A percentile compares a stretch with the other conserved stretches of the same genome.
Evolutionary conservation across 2,329 filamentous ascomycete species (phyloP).

Genomic region (Aurifilum marmelostoma): DNA sequence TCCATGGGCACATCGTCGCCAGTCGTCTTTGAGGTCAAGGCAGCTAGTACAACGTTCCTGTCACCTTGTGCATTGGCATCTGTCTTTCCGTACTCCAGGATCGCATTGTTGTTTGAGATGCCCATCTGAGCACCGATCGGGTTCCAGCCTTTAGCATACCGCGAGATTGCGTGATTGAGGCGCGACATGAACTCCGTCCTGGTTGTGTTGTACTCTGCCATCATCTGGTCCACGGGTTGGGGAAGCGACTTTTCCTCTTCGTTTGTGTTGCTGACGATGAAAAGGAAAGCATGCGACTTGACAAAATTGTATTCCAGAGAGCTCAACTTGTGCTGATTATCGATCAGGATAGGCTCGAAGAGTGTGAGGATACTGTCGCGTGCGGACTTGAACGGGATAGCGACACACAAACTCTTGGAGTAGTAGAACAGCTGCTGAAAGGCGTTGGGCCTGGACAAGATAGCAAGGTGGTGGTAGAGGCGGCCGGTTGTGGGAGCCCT

Average conservation of each 20-base stretch:
- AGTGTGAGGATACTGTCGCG: constrained; percentile 48
- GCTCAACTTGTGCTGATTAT: constrained; percentile 36
- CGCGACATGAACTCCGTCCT: constrained; percentile 51
- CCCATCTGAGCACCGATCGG: constrained; percentile 59
- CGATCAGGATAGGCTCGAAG: constrained; percentile 58
- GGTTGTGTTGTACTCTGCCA: constrained; percentile 8
- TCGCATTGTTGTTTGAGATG: constrained; percentile 58
- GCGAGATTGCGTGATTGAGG: constrained; percentile 61
- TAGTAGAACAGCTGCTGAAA: constrained; percentile 76
- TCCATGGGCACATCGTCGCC: constrained; percentile 18
- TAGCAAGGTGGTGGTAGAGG: constrained; percentile 87
- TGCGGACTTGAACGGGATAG: constrained; percentile 68
- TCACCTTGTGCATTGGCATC: constrained; percentile 20
- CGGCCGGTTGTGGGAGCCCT: constrained; percentile 74
- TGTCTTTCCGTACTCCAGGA: constrained; percentile 55
- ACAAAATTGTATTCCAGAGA: constrained; percentile 64
- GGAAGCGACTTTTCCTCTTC: constrained; percentile 20
- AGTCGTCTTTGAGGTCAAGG: constrained; percentile 33
- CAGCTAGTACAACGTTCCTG: constrained; percentile 49
- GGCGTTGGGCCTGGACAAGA: constrained; percentile 70
- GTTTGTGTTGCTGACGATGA: constrained; percentile 38
- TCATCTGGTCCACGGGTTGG: constrained; percentile 37
- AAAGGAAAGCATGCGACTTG: constrained; percentile 66
- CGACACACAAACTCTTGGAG: constrained; percentile 69
- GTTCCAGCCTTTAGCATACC: constrained; percentile 55